Evolutionary conservation across 371 early-diverging fungal species (phyloP).

Genomic region (Lichtheimia corymbifera): DNA sequence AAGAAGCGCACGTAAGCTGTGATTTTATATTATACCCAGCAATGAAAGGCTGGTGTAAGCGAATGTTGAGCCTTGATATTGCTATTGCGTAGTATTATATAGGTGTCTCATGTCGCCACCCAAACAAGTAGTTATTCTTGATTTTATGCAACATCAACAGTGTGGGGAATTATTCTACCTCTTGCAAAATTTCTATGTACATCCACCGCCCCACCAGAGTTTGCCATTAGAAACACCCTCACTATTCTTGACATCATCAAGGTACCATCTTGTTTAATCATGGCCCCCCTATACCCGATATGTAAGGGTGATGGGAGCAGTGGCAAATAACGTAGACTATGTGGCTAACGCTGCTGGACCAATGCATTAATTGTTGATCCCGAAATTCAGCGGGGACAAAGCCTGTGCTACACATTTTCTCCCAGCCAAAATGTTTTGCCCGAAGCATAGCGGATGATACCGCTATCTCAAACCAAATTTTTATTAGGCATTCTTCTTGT

Average conservation of each 20-base stretch:
- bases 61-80: too few relatives aligned
- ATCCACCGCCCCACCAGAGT: too few relatives aligned
- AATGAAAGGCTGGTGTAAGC: not conserved
- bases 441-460: conserved; percentile 1
- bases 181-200: too few relatives aligned
- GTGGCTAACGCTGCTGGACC: not conserved
- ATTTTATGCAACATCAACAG: too few relatives aligned
- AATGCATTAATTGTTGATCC: not conserved
- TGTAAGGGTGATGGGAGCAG: not conserved
- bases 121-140: too few relatives aligned
- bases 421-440: conserved; percentile 2
- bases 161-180: too few relatives aligned
- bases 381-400: not conserved
- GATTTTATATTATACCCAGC: not conserved
- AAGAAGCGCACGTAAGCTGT: too few relatives aligned
- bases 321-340: not conserved
- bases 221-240: too few relatives aligned
- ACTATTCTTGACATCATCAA: not conserved
- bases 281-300: not conserved
- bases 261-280: not conserved
- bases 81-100: too few relatives aligned
- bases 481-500: not conserved
- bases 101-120: too few relatives aligned
- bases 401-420: not conserved
- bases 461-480: conserved; percentile 1